A percentile compares a stretch with the other conserved stretches of the same genome.
Evolutionary conservation across 108 stramenopile genomes (phyloP).

Genomic region (Cyclotella baltica): DNA sequence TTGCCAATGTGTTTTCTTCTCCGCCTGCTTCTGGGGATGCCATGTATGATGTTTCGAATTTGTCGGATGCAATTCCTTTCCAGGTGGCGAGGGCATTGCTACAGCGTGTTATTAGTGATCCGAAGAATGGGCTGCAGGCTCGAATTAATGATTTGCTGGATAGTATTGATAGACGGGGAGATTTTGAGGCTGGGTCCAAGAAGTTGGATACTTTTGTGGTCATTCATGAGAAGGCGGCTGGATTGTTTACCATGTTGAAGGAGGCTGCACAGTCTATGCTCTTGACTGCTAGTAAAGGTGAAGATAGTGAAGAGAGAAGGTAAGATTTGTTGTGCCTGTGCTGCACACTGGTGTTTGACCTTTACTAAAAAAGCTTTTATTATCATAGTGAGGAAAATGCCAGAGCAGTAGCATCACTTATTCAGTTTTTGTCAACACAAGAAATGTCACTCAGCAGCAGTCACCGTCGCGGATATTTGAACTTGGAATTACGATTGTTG

Average conservation of each 20-base stretch:
- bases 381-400: conserved; percentile 65
- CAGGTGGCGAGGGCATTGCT: conserved; percentile 79
- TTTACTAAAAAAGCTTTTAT: conserved; percentile 39
- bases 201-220: conserved; percentile 91
- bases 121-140: conserved; percentile 79
- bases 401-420: conserved; percentile 60
- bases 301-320: conserved; percentile 30
- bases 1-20: conserved; percentile 80
- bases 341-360: conserved; percentile 6
- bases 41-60: conserved; percentile 49
- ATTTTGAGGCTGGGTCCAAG: conserved; percentile 84
- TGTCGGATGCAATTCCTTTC: conserved; percentile 74
- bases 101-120: conserved; percentile 83
- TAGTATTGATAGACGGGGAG: conserved; percentile 80
- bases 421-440: conserved; percentile 84
- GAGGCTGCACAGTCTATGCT: conserved; percentile 77
- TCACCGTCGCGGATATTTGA: conserved; percentile 83
- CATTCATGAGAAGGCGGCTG: conserved; percentile 87
- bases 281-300: conserved; percentile 30
- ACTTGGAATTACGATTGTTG: conserved; percentile 81
- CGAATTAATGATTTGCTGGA: conserved; percentile 82
- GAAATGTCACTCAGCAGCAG: conserved; percentile 76
- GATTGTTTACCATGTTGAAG: conserved; percentile 75
- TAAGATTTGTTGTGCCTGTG: conserved; percentile 3
- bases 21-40: conserved; percentile 45